phyloP scores from a whole-genome alignment of 805 yeast genomes.

The Pichia thaimueangensis region DNA sequence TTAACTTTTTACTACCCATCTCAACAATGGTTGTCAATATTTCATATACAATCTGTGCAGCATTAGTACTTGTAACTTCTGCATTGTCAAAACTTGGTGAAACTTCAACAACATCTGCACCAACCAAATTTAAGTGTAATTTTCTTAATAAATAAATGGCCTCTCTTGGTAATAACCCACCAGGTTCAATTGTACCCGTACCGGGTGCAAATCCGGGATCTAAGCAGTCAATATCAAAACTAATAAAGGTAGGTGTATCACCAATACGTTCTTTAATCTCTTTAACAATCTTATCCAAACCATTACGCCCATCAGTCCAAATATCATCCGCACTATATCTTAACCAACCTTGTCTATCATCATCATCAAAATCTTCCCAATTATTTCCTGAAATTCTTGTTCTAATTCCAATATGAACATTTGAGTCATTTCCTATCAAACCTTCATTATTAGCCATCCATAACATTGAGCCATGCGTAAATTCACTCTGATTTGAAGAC shows the following conservation, averaged over 20 bases:
- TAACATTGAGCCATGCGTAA: constrained; percentile 82
- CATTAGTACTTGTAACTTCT: constrained; percentile 62
- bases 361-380: constrained; percentile 60
- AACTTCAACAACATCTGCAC: constrained; percentile 54
- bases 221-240: constrained; percentile 67
- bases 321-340: constrained; percentile 70
- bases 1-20: too few relatives aligned
- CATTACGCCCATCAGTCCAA: constrained; percentile 56
- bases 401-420: constrained; percentile 72
- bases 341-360: constrained; percentile 59
- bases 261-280: constrained; percentile 44
- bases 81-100: constrained; percentile 60
- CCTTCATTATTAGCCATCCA: constrained; percentile 78
- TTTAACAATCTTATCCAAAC: constrained; percentile 40
- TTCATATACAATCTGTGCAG: constrained; percentile 67
- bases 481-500: constrained; percentile 36
- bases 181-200: constrained; percentile 55
- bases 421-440: constrained; percentile 43
- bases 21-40: constrained; percentile 70
- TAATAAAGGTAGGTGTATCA: constrained; percentile 65
- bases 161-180: constrained; percentile 54
- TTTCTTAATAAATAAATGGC: constrained; percentile 41
- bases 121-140: constrained; percentile 44
- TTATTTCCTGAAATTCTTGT: constrained; percentile 61
- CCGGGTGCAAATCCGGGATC: constrained; percentile 56